Percentiles rank a stretch among this genome's conserved stretches.
Conservation (phyloP, 2,329 filamentous ascomycete species). For the Coniochaeta sp. region DNA sequence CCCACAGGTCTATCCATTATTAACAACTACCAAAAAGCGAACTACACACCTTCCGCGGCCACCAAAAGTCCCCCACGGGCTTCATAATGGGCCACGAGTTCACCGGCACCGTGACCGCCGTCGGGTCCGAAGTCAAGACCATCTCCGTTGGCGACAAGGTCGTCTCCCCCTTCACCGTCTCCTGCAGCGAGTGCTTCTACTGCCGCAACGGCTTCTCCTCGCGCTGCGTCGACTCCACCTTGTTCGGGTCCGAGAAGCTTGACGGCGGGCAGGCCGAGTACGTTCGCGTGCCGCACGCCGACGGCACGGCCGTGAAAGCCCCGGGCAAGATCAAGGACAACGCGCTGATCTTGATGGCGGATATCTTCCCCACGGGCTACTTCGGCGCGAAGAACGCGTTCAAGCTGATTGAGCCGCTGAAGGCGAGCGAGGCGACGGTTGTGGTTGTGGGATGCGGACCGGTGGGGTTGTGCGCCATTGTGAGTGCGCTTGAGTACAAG, state of each 20-base stretch:
- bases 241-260: constrained; percentile 64
- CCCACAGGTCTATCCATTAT: not conserved
- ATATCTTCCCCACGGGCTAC: constrained; percentile 85
- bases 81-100: constrained; percentile 81
- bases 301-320: constrained; percentile 71
- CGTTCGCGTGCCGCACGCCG: constrained; percentile 73
- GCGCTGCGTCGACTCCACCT: constrained; percentile 60
- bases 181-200: constrained; percentile 77
- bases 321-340: constrained; percentile 65
- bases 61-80: constrained; percentile 60
- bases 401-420: constrained; percentile 43
- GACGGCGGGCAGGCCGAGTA: constrained; percentile 81
- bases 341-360: constrained; percentile 78
- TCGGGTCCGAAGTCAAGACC: constrained; percentile 60
- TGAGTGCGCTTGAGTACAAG: constrained; percentile 68
- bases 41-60: constrained; percentile 78
- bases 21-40: constrained; percentile 49
- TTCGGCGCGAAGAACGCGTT: constrained; percentile 79
- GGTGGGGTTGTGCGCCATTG: constrained; percentile 76
- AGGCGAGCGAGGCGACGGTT: constrained; percentile 60
- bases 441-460: constrained; percentile 81
- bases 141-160: constrained; percentile 70
- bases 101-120: constrained; percentile 65
- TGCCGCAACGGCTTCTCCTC: constrained; percentile 71
- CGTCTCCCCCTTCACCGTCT: constrained; percentile 77